These are phyloP conservation scores for Diaporthe batatas DNA, from an alignment of 2,329 filamentous ascomycete species.

Conservation along the genomic window DNA sequence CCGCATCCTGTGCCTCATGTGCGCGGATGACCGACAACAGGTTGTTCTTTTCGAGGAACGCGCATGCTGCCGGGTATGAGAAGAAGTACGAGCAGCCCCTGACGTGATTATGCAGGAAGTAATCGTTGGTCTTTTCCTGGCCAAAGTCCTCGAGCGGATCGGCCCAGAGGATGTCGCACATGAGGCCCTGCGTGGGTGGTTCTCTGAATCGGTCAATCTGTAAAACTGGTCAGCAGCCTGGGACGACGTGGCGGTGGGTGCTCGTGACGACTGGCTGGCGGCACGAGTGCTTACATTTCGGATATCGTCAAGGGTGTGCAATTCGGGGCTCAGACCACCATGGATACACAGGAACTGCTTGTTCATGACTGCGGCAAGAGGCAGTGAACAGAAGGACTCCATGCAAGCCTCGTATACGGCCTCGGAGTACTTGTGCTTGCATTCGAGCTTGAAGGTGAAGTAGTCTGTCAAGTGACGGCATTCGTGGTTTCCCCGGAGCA, in stretches of 20 bases:
- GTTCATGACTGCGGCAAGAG: constrained; percentile 98
- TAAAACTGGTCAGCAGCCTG: constrained; percentile 41
- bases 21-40: constrained; percentile 96
- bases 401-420: constrained; percentile 97
- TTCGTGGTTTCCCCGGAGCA: constrained; percentile 97
- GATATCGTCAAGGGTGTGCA: constrained; percentile 95
- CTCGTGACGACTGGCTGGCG: constrained; percentile 14
- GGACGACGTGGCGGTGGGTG: not conserved
- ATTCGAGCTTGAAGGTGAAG: constrained; percentile 99
- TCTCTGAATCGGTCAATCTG: constrained; percentile 98
- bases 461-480: constrained; percentile 99
- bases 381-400: constrained; percentile 96
- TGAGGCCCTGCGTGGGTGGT: constrained; percentile 95
- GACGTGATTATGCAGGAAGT: constrained; percentile 98
- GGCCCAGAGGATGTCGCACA: constrained; percentile 99
- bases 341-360: constrained; percentile 99
- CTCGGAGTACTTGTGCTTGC: constrained; percentile 99
- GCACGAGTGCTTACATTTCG: constrained; percentile 75
- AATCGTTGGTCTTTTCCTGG: constrained; percentile 98
- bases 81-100: constrained; percentile 99
- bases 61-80: constrained; percentile 96
- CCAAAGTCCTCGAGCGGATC: constrained; percentile 98
- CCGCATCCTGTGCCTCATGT: constrained; percentile 98
- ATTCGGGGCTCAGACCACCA: constrained; percentile 92
- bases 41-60: constrained; percentile 99